Evolutionary conservation across 1,284 basidiomycete genomes (phyloP), one percentile per base, ranked within the genome.

Genomic region (Pascua guehoae): DNA sequence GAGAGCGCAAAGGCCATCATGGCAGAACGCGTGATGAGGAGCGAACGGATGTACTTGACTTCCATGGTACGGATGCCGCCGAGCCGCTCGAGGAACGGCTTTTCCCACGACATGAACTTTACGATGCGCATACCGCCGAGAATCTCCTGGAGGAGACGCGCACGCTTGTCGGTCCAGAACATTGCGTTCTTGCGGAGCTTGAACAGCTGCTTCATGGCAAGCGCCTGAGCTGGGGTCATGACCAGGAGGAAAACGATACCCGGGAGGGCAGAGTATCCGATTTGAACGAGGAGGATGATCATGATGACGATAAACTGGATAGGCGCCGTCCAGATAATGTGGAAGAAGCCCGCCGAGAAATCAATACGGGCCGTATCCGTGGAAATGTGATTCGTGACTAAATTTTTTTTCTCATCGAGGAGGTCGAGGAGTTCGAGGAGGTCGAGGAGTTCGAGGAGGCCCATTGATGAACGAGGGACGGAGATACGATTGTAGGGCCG

Each of bases 41-140:
- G 77, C 0, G 82, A 81, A 43, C 91, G 86, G 53, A 95, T 85
- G 65, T 89, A 86, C 16, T 83, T 84, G 43, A 93, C 84, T 76
- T 96, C 94, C 62, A 83, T 83, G 44, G 78, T 79, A 48, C 93
- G 84, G 67, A 88, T 87, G 32, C 84, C 83, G 39, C 82, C 81
- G 43, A 95, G 84, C 51, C 87, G 82, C 18, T 74, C 62, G 8
- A 81, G 80, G 75, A 90, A 91, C 0, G 90, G 87, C 3, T 64
- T 60, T 63, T 82, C 79, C 80, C 80, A 81, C 0, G 76, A 74
- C 72, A 75, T 74, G 74, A 88, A 87, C 74, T 95, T 96, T 81
- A 94, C 88, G 54, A 94, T 83, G 65, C 88, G 86, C 84, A 94
- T 92, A 0, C 89, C 89, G 16, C 86, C 85, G 2, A 95, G 76